phyloP scores from a whole-genome alignment of 2,329 filamentous ascomycete species.

The Madurella mycetomatis region DNA sequence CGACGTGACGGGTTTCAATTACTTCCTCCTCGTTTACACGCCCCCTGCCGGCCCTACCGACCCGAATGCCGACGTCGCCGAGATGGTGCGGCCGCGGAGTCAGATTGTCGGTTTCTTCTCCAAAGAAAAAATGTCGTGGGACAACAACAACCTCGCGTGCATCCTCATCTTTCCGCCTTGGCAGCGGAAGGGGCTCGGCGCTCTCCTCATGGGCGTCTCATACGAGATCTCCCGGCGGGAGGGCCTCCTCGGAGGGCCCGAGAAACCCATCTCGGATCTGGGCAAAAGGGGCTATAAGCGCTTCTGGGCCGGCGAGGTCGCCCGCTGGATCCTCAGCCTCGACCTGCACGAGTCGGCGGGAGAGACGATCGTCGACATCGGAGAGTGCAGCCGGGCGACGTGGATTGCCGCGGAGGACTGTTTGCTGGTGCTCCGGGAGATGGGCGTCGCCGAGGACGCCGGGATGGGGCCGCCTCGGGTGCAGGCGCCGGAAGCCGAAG shows the following conservation, averaged over 20 bases:
- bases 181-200: conserved; percentile 84
- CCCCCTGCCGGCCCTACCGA: conserved; percentile 34
- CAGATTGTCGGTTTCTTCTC: conserved; percentile 94
- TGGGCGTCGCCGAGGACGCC: conserved; percentile 65
- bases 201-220: conserved; percentile 84
- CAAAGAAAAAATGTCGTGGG: conserved; percentile 98
- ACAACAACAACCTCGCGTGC: conserved; percentile 95
- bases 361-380: conserved; percentile 58
- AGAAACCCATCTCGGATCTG: conserved; percentile 86
- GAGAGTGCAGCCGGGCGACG: conserved; percentile 69
- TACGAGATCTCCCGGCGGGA: conserved; percentile 88
- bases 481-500: conserved; percentile 18
- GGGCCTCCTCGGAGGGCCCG: conserved; percentile 80
- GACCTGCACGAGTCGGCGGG: conserved; percentile 30
- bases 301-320: conserved; percentile 83
- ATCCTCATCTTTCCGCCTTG: conserved; percentile 95
- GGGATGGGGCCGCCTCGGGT: conserved; percentile 43
- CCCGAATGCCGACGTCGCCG: conserved; percentile 8
- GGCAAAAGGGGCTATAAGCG: conserved; percentile 77
- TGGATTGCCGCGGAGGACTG: conserved; percentile 86
- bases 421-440: conserved; percentile 69
- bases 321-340: conserved; percentile 57
- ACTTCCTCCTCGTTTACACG: conserved; percentile 83
- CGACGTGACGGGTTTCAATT: conserved; percentile 90
- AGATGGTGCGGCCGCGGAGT: conserved; percentile 26